Evolutionary conservation across 2,329 filamentous ascomycete species (phyloP).

Genomic region (Botrytis tulipae): DNA sequence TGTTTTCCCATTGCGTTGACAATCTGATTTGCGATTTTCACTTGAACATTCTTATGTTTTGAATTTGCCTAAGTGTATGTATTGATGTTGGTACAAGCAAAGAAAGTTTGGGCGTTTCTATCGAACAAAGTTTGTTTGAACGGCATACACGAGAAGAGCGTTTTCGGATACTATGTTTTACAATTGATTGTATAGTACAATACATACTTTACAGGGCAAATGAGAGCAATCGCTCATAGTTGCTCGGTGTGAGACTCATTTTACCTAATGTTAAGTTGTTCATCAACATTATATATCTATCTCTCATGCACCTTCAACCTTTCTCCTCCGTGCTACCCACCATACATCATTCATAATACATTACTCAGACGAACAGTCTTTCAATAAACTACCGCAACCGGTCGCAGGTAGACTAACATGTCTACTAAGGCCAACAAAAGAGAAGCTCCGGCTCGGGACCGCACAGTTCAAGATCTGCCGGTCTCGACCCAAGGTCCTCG

Average conservation of each 20-base stretch:
- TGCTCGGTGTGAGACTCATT: not conserved
- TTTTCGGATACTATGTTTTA: not conserved
- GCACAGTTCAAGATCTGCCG: not conserved
- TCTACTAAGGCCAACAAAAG: not conserved
- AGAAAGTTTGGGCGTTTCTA: not conserved
- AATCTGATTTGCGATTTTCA: not conserved
- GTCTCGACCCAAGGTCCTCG: slow-evolving; percentile 18
- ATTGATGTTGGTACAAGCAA: not conserved
- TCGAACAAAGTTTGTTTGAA: not conserved
- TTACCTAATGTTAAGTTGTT: not conserved
- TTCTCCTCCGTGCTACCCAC: slow-evolving; percentile 6
- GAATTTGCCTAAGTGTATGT: not conserved
- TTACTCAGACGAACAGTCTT: not conserved
- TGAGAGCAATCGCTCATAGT: not conserved
- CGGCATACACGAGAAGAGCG: not conserved
- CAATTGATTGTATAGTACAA: not conserved
- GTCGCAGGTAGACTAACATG: not conserved
- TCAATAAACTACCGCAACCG: not conserved
- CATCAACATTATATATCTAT: not conserved
- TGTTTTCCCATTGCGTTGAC: not conserved
- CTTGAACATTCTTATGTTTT: not conserved
- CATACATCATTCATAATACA: not conserved
- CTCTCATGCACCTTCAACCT: not conserved
- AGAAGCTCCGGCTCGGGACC: not conserved
- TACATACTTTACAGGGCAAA: not conserved